Conservation (phyloP, 2,329 filamentous ascomycete genomes). For the Talaromyces rugulosus region DNA sequence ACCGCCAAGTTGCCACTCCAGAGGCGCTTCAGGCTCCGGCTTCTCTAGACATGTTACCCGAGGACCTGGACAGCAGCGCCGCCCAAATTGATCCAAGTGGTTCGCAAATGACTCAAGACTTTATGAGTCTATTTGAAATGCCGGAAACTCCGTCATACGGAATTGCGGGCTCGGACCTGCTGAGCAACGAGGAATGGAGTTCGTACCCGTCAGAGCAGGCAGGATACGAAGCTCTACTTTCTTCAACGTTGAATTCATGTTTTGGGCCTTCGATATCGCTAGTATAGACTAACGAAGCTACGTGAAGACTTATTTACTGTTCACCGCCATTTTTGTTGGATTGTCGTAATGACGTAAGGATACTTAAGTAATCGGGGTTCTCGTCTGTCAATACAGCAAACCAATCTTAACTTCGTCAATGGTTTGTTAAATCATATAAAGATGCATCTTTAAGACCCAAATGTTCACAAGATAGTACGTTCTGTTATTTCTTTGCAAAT, state of each 20-base stretch:
- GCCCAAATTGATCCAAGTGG: not conserved
- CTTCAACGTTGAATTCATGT: not conserved
- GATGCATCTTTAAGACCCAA: not conserved
- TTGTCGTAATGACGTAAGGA: not conserved
- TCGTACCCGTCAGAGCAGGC: not conserved
- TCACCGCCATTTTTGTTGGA: not conserved
- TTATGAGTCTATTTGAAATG: not conserved
- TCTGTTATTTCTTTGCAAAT: not conserved
- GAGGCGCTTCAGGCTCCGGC: not conserved
- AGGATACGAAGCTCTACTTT: not conserved
- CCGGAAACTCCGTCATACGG: not conserved
- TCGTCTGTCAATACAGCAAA: not conserved
- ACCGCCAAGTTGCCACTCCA: not conserved
- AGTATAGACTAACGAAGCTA: not conserved
- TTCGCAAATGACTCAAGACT: not conserved
- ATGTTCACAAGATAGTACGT: not conserved
- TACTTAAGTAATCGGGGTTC: not conserved
- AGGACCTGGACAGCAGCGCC: not conserved
- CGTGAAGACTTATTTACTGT: not conserved
- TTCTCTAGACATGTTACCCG: not conserved
- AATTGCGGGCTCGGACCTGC: not conserved
- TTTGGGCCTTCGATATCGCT: not conserved
- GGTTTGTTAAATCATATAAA: not conserved
- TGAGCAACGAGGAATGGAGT: not conserved
- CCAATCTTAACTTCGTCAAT: not conserved